phyloP scores from a whole-genome alignment of 2,329 filamentous ascomycete species.

The Pseudocercospora ulei region DNA sequence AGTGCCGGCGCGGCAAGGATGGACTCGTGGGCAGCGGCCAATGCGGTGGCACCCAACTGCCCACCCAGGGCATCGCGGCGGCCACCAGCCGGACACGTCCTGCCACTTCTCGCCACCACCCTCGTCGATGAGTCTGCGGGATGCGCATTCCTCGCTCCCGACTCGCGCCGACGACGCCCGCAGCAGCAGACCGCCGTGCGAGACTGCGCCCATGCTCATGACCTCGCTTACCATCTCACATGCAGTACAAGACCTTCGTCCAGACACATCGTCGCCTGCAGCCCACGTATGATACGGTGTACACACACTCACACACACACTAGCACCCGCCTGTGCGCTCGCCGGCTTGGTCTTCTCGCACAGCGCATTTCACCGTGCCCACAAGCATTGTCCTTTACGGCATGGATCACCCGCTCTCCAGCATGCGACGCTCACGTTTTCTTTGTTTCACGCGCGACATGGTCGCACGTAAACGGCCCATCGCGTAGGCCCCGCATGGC shows the following conservation, averaged over 20 bases:
- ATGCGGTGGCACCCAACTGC: conserved; percentile 14
- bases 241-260: background rate
- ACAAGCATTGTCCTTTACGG: conserved; percentile 13
- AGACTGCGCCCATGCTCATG: too few species aligned
- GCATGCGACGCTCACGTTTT: conserved; percentile 17
- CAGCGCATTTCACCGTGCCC: conserved; percentile 17
- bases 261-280: conserved; percentile 10
- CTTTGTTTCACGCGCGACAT: conserved; percentile 17
- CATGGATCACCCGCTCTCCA: conserved; percentile 17
- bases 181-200: too few species aligned
- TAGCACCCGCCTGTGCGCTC: conserved; percentile 3
- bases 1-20: conserved; percentile 15
- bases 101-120: too few species aligned
- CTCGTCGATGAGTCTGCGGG: too few species aligned
- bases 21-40: conserved; percentile 20
- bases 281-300: too few species aligned
- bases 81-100: too few species aligned
- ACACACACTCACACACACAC: conserved; percentile 10
- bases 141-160: too few species aligned
- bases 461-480: conserved; percentile 14
- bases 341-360: conserved; percentile 8
- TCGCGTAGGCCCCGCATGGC: conserved; percentile 11
- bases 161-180: too few species aligned
- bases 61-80: conserved; percentile 4
- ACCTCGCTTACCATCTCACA: background rate